phyloP scores from a whole-genome alignment of 2,329 filamentous ascomycete genomes.

The Nemania abortiva region DNA sequence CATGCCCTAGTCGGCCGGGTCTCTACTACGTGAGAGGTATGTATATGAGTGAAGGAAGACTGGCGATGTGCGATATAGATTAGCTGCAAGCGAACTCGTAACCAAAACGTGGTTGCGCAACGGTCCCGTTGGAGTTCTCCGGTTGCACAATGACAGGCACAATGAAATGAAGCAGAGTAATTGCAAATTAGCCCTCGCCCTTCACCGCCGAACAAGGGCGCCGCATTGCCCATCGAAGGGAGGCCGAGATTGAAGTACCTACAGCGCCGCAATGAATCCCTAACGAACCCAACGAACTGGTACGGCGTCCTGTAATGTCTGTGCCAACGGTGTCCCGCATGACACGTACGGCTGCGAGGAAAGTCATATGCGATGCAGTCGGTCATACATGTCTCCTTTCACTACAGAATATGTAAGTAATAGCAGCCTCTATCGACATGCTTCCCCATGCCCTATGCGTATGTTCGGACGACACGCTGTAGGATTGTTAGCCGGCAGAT shows the following conservation, averaged over 20 bases:
- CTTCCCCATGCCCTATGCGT: neutral
- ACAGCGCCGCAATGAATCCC: neutral
- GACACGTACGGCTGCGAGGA: constrained; percentile 20
- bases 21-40: neutral
- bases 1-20: constrained; percentile 16
- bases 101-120: constrained; percentile 26
- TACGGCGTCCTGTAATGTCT: constrained; percentile 27
- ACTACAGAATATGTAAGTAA: neutral
- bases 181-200: neutral
- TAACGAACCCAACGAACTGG: constrained; percentile 22
- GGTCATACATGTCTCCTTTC: constrained; percentile 21
- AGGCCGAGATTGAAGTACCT: constrained; percentile 2
- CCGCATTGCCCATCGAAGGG: neutral
- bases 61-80: constrained; percentile 3
- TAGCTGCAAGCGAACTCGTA: constrained; percentile 16
- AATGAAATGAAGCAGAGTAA: constrained; percentile 15
- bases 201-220: neutral
- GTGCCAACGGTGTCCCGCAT: constrained; percentile 15
- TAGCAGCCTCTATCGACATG: neutral
- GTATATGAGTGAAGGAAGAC: neutral
- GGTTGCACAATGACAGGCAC: too few relatives aligned
- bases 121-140: constrained; percentile 16
- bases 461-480: constrained; percentile 12
- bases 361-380: constrained; percentile 20
- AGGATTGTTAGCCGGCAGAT: constrained; percentile 13